A percentile compares a stretch with the other conserved stretches of the same genome.
These are phyloP conservation scores for Arabidopsis suecica DNA, from an alignment of 345 rosid genomes.

Conservation along the genomic window DNA sequence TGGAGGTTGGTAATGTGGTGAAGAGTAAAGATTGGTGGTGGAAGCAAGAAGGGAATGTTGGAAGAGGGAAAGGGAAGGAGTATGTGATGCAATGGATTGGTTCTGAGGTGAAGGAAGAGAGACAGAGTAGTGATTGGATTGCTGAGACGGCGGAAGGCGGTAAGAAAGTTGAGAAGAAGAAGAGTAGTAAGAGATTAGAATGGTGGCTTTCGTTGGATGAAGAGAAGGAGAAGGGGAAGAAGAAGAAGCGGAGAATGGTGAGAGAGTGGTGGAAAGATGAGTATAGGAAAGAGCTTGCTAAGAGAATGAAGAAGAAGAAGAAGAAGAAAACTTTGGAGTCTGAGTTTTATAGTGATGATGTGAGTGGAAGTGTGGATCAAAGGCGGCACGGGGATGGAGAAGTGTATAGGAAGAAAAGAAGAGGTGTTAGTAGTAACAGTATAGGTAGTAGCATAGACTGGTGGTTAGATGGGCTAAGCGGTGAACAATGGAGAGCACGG, in stretches of 20 bases:
- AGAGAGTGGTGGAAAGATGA: constrained; percentile 99
- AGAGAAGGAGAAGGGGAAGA: constrained; percentile 57
- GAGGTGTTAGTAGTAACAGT: constrained; percentile 52
- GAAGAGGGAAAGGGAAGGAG: constrained; percentile 66
- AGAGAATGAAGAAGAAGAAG: constrained; percentile 64
- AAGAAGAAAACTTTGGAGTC: constrained; percentile 51
- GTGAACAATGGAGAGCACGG: constrained; percentile 68
- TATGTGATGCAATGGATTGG: constrained; percentile 97
- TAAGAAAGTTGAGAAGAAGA: constrained; percentile 51
- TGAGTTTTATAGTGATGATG: constrained; percentile 46
- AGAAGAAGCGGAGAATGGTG: constrained; percentile 69
- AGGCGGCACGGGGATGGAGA: constrained; percentile 49
- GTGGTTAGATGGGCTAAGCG: constrained; percentile 80
- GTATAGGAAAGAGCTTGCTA: constrained; percentile 78
- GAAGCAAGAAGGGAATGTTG: constrained; percentile 61
- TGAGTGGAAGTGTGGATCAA: constrained; percentile 43
- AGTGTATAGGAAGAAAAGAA: constrained; percentile 51
- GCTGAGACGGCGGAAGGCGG: constrained; percentile 47
- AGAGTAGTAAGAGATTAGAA: constrained; percentile 62
- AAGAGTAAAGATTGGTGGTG: constrained; percentile 68
- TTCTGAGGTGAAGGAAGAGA: constrained; percentile 75
- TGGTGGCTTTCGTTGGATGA: constrained; percentile 95
- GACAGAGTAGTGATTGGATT: constrained; percentile 77
- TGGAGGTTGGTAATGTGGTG: constrained; percentile 52
- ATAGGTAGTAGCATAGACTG: constrained; percentile 78